Percentiles rank a stretch among this genome's conserved stretches.
phyloP scores from a whole-genome alignment of 1,284 basidiomycete species.

The Ganoderma multipileum region DNA sequence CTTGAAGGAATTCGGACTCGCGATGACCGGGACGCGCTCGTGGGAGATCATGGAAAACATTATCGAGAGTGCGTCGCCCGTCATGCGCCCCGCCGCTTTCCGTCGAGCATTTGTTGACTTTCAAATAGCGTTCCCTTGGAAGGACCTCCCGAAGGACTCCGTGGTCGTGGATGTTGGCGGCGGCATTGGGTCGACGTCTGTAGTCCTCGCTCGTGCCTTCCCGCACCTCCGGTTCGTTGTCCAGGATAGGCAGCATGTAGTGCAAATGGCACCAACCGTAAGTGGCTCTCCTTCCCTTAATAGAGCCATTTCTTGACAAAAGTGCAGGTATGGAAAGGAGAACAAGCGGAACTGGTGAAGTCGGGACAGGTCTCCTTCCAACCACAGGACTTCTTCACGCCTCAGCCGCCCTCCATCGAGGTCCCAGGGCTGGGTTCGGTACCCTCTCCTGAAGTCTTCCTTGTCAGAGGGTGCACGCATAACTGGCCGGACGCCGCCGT shows the following conservation, averaged over 20 bases:
- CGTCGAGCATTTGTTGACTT: not conserved
- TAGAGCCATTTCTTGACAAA: too few relatives aligned
- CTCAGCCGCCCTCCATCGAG: conserved; percentile 51
- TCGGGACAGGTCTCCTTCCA: conserved; percentile 63
- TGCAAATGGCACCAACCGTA: conserved; percentile 65
- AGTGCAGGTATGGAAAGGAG: conserved; percentile 58
- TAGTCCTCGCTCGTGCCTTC: conserved; percentile 66
- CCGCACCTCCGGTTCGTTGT: conserved; percentile 63
- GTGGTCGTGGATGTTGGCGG: conserved; percentile 77
- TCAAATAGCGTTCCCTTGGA: conserved; percentile 66
- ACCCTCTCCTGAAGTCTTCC: conserved; percentile 57
- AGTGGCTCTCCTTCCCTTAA: conserved; percentile 16
- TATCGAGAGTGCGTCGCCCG: conserved; percentile 10
- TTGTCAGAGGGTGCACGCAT: conserved; percentile 76
- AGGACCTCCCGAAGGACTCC: conserved; percentile 52
- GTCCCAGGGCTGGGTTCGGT: conserved; percentile 12
- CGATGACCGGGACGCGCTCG: conserved; percentile 23
- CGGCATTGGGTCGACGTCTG: conserved; percentile 72
- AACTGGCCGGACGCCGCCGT: conserved; percentile 76
- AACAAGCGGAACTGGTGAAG: conserved; percentile 66
- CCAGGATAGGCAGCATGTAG: conserved; percentile 72
- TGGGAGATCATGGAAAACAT: conserved; percentile 27
- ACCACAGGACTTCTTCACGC: conserved; percentile 76
- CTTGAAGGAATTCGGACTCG: conserved; percentile 20
- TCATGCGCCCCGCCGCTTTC: not conserved